Base-by-base conservation (phyloP, 768 basidiomycete genomes). In the Termitomyces sp. region DNA sequence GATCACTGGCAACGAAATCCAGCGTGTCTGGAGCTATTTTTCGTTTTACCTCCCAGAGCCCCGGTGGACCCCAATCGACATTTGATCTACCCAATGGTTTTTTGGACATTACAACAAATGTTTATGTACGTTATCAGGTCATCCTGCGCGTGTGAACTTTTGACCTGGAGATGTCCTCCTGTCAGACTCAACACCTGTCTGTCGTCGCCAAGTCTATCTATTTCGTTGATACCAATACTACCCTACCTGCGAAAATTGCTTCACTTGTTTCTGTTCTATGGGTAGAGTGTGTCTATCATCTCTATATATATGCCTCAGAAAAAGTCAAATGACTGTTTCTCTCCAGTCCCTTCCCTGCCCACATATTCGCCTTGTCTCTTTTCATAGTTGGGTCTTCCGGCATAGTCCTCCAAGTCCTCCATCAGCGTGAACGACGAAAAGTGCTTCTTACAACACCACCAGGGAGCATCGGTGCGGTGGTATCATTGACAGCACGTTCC, bases 21-120 rank as follows among this genome's bases (percentile, higher is more conserved):
- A 76, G 79, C n/a, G 66, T 89, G 0, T 76, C 88, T 16, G 79
- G 79, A 8, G 80, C 88, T 5, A 80, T 89, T 19, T 84, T 82
- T 59, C 77, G 75, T 10, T 71, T 72, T 48, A 85, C 86, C 3
- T 60, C 67, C 8, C 74, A 79, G 55, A 58, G 67, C 16, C 65
- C 72, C 7, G 67, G 68, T 21, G 82, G 82, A 2, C 63, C 68
- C 1, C 68, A 76, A 48, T 66, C 75, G 2, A 73, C 73, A 8
- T 88, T 86, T 62, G 73, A 79, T 58, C 56, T 72, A 25, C 60
- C 73, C 1, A 75, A 78, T 48, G 80, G 78, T 0, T 85, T 88
- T 61, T 60, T 82, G 60, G 75, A 80, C 61, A 63, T 79, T 37
- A 88, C 87, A 0, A 59, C 39, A 8, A 60, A 44, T 2, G 68